Evolutionary conservation across 805 yeast genomes (phyloP), one percentile per base, ranked within the genome.

Genomic region (Nakazawaea ernobii): DNA sequence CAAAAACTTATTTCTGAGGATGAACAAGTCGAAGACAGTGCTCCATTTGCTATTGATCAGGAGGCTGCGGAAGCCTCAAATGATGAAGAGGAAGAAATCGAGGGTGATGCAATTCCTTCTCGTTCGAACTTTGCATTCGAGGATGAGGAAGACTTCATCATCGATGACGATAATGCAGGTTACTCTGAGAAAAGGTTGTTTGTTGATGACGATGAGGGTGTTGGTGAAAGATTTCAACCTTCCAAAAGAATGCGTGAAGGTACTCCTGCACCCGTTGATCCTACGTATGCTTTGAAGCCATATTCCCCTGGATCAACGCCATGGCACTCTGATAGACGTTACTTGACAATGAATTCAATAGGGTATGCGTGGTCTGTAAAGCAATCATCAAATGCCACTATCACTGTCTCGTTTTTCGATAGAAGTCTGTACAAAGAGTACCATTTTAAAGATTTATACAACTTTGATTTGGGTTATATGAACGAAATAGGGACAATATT

Each of bases 301-400:
- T 84, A 81, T 55, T 88, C 95, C 3, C 86, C 88, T 1, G 98
- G 98, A 1, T 78, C 85, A 6, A 92, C 98, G 0, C 96, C 96
- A 0, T 90, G 91, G 84, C 64, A 65, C 30, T 66, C 68, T 44
- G 70, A 80, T 45, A 77, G 92, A 63, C 72, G 96, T 46, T 91
- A 89, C 57, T 65, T 92, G 36, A 80, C 89, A 17, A 87, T 91
- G 74, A 87, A 87, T 55, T 71, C 84, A 8, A 68, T 81, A 28
- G 99, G 97, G 0, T 86, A 87, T 59, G 84, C 82, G 0, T 86
- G 95, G 79, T 72, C 89, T 0, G 94, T 87, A 10, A 74, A 77
- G 45, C 80, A 74, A 51, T 81, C 75, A 20, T 70, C 69, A 27
- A 68, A 80, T 54, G 77, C 81, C 50, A 81, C 91, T 35, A 72